Evolutionary conservation across 331 rosid genomes (phyloP).

Genomic region (Arachis monticola): DNA sequence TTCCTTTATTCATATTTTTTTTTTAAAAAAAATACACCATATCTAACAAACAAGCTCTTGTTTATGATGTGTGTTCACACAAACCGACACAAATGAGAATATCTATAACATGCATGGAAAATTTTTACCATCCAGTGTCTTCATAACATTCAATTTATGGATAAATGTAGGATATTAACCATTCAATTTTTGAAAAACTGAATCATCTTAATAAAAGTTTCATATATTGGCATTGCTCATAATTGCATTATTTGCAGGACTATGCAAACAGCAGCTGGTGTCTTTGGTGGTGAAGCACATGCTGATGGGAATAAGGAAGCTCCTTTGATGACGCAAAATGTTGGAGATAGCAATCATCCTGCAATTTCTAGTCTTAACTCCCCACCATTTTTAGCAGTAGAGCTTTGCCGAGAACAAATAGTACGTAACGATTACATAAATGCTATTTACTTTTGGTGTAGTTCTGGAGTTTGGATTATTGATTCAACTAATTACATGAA

Average conservation of each 20-base stretch:
- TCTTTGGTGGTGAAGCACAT: constrained; percentile 73
- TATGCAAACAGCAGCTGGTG: constrained; percentile 93
- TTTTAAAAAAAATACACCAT: too few species aligned
- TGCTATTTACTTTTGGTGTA: not conserved
- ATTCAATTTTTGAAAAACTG: not conserved
- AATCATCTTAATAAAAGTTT: constrained; percentile 4
- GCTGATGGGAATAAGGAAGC: constrained; percentile 54
- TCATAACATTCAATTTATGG: not conserved
- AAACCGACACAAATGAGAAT: not conserved
- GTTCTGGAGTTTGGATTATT: too few species aligned
- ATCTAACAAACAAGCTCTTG: not conserved
- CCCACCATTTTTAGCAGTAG: constrained; percentile 77
- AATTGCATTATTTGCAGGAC: constrained; percentile 56
- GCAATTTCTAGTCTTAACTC: constrained; percentile 68
- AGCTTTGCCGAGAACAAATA: constrained; percentile 83
- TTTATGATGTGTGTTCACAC: not conserved
- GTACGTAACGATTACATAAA: constrained; percentile 37
- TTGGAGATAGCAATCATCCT: constrained; percentile 65
- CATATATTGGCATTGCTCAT: constrained; percentile 30
- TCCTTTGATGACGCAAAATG: constrained; percentile 70
- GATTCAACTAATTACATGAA: too few species aligned
- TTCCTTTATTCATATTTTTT: not conserved
- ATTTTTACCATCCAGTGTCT: not conserved
- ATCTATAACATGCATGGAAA: not conserved
- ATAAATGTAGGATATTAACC: constrained; percentile 14